phyloP scores from a whole-genome alignment of 2,329 filamentous ascomycete genomes.

The Zasmidium angulare region DNA sequence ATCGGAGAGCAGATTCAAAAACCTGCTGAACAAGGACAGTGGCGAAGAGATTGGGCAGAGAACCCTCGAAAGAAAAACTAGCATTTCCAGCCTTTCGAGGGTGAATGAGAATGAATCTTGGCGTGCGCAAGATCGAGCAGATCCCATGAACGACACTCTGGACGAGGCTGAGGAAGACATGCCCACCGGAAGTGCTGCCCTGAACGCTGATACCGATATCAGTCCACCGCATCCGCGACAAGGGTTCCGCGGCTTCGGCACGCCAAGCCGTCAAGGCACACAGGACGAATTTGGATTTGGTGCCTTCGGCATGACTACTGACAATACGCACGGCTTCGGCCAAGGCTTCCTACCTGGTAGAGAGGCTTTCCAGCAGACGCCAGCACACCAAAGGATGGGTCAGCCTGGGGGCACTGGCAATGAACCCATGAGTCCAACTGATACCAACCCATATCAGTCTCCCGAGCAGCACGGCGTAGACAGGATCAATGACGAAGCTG shows the following conservation, averaged over 20 bases:
- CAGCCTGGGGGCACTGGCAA: slow-evolving; percentile 46
- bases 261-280: slow-evolving; percentile 49
- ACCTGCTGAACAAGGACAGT: slow-evolving; percentile 76
- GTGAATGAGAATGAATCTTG: slow-evolving; percentile 57
- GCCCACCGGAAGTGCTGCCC: slow-evolving; percentile 67
- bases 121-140: slow-evolving; percentile 30
- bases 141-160: slow-evolving; percentile 21
- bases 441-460: slow-evolving; percentile 95
- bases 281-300: slow-evolving; percentile 60
- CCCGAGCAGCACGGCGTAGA: slow-evolving; percentile 73
- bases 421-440: slow-evolving; percentile 83
- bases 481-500: slow-evolving; percentile 45
- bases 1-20: slow-evolving; percentile 81
- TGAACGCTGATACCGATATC: slow-evolving; percentile 73
- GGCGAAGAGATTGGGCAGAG: slow-evolving; percentile 56
- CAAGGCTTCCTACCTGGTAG: slow-evolving; percentile 43
- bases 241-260: slow-evolving; percentile 42
- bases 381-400: slow-evolving; percentile 43
- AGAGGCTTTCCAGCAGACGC: slow-evolving; percentile 58
- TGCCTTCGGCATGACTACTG: slow-evolving; percentile 60
- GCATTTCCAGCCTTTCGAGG: slow-evolving; percentile 53
- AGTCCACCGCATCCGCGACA: slow-evolving; percentile 51
- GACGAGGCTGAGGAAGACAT: slow-evolving; percentile 71
- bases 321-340: slow-evolving; percentile 38
- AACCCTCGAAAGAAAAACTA: slow-evolving; percentile 56